Base-by-base conservation (phyloP, 2,329 filamentous ascomycete genomes). In the Colletotrichum nymphaeae region DNA sequence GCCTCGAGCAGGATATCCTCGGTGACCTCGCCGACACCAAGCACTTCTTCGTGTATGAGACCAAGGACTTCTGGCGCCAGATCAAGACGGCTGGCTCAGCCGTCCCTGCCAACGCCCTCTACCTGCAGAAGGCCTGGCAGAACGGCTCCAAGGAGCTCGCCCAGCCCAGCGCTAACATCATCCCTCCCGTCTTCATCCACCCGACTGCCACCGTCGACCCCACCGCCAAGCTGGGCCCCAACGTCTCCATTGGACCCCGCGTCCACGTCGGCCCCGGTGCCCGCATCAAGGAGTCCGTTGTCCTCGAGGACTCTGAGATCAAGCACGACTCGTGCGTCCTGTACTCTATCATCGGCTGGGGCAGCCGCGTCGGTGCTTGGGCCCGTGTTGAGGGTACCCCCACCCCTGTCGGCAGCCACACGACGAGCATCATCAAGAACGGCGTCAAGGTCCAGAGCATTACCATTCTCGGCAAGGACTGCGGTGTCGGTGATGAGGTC, bases 61-160 rank as follows among this genome's bases (percentile, higher is more conserved):
- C 96, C 77, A 97, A 97, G 87, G 97, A 98, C 83, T 99, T 99
- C 85, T 99, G 97, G 97, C 95, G 97, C 78, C 97, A 99, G 88
- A 98, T 99, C 90, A 99, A 99, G 90, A 98, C 97, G 1, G 97
- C 97, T 73, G 97, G 97, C 73, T 98, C 96, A 6, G 97, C 97
- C 63, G 95, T 99, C 32, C 97, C 97, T 19, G 97, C 97, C 75
- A 98, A 98, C 80, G 97, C 97, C 16, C 90, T 99, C 42, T 99
- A 99, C 85, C 91, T 99, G 67, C 95, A 97, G 82, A 95, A 98
- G 87, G 96, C 97, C 24, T 93, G 93, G 87, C 96, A 98, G 85
- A 90, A 88, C 57, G 91, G 92, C 77, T 95, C 94, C 52, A 88
- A 91, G 66, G 96, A 98, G 86, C 92, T 98, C 65, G 92, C 94